These are phyloP conservation scores for Alnus rubra DNA, from an alignment of 306 rosid genomes.

Conservation along the genomic window DNA sequence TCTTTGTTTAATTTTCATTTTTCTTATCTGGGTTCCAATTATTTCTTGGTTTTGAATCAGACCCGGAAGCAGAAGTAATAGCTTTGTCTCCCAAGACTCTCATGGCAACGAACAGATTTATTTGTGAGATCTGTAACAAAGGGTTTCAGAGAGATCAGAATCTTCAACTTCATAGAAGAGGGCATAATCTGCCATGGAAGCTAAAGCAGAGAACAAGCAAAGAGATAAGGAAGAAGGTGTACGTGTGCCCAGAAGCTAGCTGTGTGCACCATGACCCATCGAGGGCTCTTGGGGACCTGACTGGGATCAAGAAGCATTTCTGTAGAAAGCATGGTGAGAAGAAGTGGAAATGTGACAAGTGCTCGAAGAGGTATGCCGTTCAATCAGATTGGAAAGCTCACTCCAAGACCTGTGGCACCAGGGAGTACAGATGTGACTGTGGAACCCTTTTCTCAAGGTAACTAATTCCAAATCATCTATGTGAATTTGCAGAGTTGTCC, in stretches of 20 bases:
- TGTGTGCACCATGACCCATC: conserved; percentile 95
- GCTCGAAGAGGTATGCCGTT: conserved; percentile 91
- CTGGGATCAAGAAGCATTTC: conserved; percentile 97
- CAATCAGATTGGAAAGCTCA: conserved; percentile 99
- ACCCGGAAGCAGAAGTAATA: conserved; percentile 94
- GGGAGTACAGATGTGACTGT: conserved; percentile 98
- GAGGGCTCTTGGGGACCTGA: conserved; percentile 89
- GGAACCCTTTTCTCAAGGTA: conserved; percentile 99
- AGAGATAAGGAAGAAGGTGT: conserved; percentile 85
- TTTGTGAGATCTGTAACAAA: conserved; percentile 91
- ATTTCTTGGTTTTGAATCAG: conserved; percentile 36
- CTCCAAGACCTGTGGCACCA: conserved; percentile 90
- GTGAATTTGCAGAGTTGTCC: neutral
- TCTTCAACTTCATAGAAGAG: conserved; percentile 95
- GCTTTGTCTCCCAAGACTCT: conserved; percentile 85
- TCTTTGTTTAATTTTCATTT: neutral
- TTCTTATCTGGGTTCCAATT: neutral
- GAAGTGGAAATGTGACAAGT: conserved; percentile 98
- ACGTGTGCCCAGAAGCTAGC: conserved; percentile 80
- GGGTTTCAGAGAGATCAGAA: conserved; percentile 97
- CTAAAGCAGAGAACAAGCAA: conserved; percentile 80
- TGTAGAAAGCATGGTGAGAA: conserved; percentile 96
- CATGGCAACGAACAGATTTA: conserved; percentile 78
- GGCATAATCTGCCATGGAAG: conserved; percentile 97
- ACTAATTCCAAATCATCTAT: conserved; percentile 21